Evolutionary conservation across 2,329 filamentous ascomycete genomes (phyloP).

Genomic region (Sporothrix variecibatus): DNA sequence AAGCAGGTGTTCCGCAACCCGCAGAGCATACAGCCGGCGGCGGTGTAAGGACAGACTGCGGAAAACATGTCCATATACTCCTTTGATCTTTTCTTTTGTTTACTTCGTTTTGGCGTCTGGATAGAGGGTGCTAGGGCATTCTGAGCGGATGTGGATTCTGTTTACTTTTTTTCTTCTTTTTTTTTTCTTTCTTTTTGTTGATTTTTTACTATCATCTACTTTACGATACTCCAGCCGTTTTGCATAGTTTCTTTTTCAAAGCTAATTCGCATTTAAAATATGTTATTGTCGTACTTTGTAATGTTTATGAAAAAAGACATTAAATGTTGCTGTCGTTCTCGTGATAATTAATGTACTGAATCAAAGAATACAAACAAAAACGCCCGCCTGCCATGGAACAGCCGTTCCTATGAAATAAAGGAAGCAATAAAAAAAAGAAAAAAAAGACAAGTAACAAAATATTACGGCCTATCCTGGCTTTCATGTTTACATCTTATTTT

Average conservation of each 20-base stretch:
- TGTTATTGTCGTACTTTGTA: neutral
- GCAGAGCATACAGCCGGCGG: conserved; percentile 48
- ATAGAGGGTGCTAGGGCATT: conserved; percentile 2
- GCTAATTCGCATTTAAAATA: neutral
- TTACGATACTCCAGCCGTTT: neutral
- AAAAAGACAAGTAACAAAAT: neutral
- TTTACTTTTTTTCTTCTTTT: neutral
- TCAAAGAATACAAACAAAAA: neutral
- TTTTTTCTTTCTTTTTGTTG: neutral
- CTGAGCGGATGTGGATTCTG: neutral
- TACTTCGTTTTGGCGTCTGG: neutral
- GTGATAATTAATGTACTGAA: neutral
- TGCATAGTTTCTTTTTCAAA: neutral
- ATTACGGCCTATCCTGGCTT: neutral
- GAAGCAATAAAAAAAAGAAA: neutral
- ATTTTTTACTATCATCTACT: neutral
- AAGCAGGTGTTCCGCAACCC: conserved; percentile 60
- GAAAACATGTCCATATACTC: neutral
- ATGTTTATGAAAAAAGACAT: neutral
- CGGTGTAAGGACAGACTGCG: neutral
- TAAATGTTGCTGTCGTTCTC: neutral
- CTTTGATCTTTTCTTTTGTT: neutral
- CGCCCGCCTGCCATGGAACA: neutral
- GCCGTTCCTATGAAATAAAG: neutral
- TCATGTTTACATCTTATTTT: too few relatives aligned